Evolutionary conservation across 2,329 filamentous ascomycete species (phyloP).

Genomic region (Aspergillus ustus): DNA sequence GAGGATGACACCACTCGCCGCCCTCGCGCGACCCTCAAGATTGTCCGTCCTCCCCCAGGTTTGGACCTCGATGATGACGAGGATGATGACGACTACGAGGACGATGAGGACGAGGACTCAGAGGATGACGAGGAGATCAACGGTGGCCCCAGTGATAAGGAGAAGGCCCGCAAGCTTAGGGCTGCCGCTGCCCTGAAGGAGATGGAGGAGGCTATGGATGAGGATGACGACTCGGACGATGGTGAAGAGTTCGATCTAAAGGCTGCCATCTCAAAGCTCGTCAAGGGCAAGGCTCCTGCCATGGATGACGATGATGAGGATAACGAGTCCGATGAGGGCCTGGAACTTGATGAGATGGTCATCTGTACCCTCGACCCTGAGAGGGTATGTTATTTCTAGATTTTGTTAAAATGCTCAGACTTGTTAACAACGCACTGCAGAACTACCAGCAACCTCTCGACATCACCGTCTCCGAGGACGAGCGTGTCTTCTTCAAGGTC

Average conservation of each 20-base stretch:
- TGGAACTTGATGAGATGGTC: slow-evolving; percentile 84
- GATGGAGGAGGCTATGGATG: slow-evolving; percentile 69
- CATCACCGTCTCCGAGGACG: slow-evolving; percentile 85
- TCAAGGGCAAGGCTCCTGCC: slow-evolving; percentile 72
- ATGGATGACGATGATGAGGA: slow-evolving; percentile 66
- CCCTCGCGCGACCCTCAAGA: slow-evolving; percentile 84
- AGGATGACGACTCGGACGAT: slow-evolving; percentile 61
- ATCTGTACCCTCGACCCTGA: slow-evolving; percentile 94
- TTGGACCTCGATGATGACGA: slow-evolving; percentile 64
- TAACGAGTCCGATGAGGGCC: slow-evolving; percentile 61
- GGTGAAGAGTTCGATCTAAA: slow-evolving; percentile 60
- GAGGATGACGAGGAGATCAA: slow-evolving; percentile 81
- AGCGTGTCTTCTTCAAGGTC: slow-evolving; percentile 91
- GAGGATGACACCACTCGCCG: slow-evolving; percentile 65
- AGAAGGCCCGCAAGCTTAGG: slow-evolving; percentile 85
- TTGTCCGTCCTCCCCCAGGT: slow-evolving; percentile 73
- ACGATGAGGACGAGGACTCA: slow-evolving; percentile 52
- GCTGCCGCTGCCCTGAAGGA: slow-evolving; percentile 77
- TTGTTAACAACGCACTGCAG: slow-evolving; percentile 52
- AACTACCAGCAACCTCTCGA: slow-evolving; percentile 94
- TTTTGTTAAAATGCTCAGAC: not conserved
- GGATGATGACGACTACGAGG: slow-evolving; percentile 56
- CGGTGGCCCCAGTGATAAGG: slow-evolving; percentile 87
- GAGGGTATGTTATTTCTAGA: slow-evolving; percentile 65
- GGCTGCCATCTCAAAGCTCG: slow-evolving; percentile 58